Evolutionary conservation across 2,329 filamentous ascomycete species (phyloP).

Genomic region (Thermothelomyces thermophilus): DNA sequence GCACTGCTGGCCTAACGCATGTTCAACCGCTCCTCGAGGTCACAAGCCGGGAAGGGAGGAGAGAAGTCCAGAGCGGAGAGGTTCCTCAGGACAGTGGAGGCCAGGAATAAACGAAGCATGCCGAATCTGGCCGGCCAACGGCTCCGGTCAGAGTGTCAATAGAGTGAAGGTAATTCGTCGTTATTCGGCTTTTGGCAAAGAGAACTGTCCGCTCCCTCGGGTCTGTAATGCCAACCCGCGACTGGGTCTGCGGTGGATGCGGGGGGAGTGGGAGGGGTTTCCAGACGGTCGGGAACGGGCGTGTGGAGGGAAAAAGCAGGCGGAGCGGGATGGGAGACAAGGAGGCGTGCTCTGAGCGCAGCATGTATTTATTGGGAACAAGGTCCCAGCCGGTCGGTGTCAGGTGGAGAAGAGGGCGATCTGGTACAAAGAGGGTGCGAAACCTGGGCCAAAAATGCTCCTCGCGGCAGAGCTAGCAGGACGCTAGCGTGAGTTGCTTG

Average conservation of each 20-base stretch:
- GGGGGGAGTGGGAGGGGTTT: no score
- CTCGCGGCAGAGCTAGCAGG: conserved; percentile 1
- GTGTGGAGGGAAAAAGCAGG: conserved; percentile 9
- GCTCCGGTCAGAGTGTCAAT: neutral
- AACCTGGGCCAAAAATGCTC: conserved; percentile 4
- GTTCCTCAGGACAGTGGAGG: neutral
- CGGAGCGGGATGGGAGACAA: conserved; percentile 13
- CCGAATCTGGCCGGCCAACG: neutral
- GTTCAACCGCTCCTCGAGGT: neutral
- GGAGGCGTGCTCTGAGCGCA: conserved; percentile 11
- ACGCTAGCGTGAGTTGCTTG: neutral
- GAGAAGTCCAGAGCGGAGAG: neutral
- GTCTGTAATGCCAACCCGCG: no score
- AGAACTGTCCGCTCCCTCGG: no score
- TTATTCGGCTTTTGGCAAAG: neutral
- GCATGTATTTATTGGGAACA: conserved; percentile 19
- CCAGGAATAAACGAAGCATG: neutral
- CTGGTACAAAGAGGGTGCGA: conserved; percentile 17
- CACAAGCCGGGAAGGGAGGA: neutral
- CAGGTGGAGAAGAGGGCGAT: conserved; percentile 23
- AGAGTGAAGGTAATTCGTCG: neutral
- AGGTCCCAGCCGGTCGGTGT: conserved; percentile 24
- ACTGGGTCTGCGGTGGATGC: conserved; percentile 5
- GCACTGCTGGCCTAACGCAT: conserved; percentile 15
- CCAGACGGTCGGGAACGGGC: conserved; percentile 17